Conservation (phyloP, 176 grass and related monocot genomes). For the Dactylis glomerata region DNA sequence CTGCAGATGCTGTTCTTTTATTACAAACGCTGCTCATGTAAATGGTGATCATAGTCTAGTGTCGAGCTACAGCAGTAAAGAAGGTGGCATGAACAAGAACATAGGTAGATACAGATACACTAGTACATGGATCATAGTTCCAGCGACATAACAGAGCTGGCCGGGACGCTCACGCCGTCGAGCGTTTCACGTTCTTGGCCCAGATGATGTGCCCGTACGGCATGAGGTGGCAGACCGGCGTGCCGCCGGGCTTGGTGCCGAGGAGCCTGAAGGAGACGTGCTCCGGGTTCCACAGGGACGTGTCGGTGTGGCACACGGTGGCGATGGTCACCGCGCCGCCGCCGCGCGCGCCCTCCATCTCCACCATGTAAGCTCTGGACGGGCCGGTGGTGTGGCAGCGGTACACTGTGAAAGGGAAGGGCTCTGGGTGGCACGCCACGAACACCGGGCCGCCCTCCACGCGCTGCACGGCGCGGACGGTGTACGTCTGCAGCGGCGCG, state of each 20-base stretch:
- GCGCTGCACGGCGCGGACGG: slow-evolving; percentile 4
- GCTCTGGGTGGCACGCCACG: slow-evolving; percentile 49
- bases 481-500: slow-evolving; percentile 17
- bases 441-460: slow-evolving; percentile 26
- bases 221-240: slow-evolving; percentile 52
- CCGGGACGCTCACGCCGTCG: not conserved
- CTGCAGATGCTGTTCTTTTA: slow-evolving; percentile 4
- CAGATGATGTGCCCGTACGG: slow-evolving; percentile 48
- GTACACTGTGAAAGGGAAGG: slow-evolving; percentile 52
- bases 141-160: not conserved
- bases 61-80: not conserved
- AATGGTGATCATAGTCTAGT: not conserved
- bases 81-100: not conserved
- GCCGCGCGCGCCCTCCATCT: slow-evolving; percentile 24
- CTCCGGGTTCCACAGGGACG: slow-evolving; percentile 42
- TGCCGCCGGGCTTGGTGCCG: slow-evolving; percentile 35
- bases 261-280: slow-evolving; percentile 57
- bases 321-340: slow-evolving; percentile 11
- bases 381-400: slow-evolving; percentile 45
- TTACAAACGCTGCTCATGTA: not conserved
- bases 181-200: slow-evolving; percentile 36
- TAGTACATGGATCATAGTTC: not conserved
- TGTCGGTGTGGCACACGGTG: slow-evolving; percentile 52
- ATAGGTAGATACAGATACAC: not conserved
- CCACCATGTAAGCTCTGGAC: slow-evolving; percentile 44